Conservation (phyloP, 2,329 filamentous ascomycete species). For the Colletotrichum costaricense region DNA sequence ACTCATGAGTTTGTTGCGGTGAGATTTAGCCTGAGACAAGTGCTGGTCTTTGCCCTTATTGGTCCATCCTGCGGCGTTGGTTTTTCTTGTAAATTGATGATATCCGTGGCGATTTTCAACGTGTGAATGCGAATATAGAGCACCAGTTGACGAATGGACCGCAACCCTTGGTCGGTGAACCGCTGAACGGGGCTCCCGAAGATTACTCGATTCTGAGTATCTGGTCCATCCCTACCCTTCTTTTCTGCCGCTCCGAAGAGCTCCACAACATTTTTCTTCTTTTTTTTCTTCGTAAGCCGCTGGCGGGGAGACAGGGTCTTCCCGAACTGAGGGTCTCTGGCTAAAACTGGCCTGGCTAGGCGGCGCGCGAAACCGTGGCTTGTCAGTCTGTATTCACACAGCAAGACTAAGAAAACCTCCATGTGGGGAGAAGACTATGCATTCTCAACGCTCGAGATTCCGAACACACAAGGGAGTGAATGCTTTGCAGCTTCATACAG, state of each 20-base stretch:
- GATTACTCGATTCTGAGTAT: conserved; percentile 4
- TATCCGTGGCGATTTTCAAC: background rate
- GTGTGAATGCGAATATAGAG: background rate
- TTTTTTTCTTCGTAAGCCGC: conserved; percentile 13
- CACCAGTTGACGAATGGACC: background rate
- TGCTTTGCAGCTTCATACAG: conserved; percentile 16
- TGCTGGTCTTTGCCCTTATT: background rate
- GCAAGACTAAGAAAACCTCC: background rate
- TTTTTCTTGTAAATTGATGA: background rate
- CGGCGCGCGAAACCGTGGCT: background rate
- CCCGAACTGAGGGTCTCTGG: background rate
- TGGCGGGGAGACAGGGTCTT: conserved; percentile 12
- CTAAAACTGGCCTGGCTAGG: background rate
- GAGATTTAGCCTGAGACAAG: background rate
- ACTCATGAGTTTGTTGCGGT: background rate
- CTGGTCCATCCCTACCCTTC: conserved; percentile 13
- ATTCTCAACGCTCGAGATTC: background rate
- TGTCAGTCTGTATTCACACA: background rate
- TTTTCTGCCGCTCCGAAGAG: background rate
- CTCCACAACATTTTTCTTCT: background rate
- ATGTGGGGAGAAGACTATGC: background rate
- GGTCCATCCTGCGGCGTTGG: background rate
- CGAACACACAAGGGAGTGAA: background rate
- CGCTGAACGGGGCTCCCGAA: conserved; percentile 9
- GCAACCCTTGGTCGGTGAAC: conserved; percentile 11